Percentiles rank a stretch among this genome's conserved stretches.
Conservation (phyloP, 192 early-diverging fungal species). For the Coemansia sp. region DNA sequence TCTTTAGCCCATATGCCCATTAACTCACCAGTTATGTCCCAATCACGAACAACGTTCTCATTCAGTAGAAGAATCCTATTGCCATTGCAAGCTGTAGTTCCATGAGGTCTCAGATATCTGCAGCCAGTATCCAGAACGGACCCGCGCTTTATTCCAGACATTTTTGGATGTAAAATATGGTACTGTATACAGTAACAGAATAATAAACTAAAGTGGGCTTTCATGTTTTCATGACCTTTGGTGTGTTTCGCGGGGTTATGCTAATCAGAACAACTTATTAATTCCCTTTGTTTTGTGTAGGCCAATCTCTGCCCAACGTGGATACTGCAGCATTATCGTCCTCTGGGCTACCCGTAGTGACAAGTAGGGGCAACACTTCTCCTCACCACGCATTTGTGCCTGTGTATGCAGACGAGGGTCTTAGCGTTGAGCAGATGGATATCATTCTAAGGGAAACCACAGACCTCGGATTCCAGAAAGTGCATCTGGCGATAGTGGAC, state of each 20-base stretch:
- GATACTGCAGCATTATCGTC: neutral
- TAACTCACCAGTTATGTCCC: neutral
- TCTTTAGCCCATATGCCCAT: neutral
- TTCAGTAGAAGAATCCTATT: too few species aligned
- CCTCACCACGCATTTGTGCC: constrained; percentile 25
- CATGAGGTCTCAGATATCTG: constrained; percentile 32
- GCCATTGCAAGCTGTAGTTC: constrained; percentile 14
- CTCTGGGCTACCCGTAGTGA: constrained; percentile 11
- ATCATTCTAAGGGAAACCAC: neutral
- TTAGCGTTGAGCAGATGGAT: constrained; percentile 3
- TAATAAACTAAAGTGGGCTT: neutral
- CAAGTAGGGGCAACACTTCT: neutral
- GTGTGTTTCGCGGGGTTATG: neutral
- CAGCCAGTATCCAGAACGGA: constrained; percentile 12
- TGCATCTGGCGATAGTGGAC: constrained; percentile 39
- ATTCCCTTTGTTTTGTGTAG: neutral
- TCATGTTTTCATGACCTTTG: too few species aligned
- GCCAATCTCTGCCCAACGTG: neutral
- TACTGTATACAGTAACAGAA: neutral
- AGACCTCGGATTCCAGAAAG: neutral
- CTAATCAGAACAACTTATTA: neutral
- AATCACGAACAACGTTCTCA: neutral
- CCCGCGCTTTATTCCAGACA: constrained; percentile 35
- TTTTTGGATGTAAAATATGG: constrained; percentile 44
- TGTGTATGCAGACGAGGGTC: constrained; percentile 18